phyloP scores from a whole-genome alignment of 2,329 filamentous ascomycete genomes.

The Hirsutella rhossiliensis region DNA sequence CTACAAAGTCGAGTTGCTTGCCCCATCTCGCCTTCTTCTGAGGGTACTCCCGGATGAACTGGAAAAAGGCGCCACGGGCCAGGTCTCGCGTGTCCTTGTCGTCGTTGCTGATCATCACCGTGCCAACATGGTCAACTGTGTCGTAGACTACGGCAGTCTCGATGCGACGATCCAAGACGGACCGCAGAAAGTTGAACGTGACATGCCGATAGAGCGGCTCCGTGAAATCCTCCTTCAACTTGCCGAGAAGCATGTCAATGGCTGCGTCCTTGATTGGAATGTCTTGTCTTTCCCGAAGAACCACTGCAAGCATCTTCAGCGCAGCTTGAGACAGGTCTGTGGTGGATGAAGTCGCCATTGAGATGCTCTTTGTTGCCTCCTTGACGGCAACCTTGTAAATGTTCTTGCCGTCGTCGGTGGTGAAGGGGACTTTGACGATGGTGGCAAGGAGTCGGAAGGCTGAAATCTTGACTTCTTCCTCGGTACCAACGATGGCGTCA shows the following conservation, averaged over 20 bases:
- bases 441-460: conserved; percentile 75
- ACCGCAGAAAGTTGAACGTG: conserved; percentile 87
- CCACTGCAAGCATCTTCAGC: conserved; percentile 74
- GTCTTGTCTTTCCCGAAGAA: conserved; percentile 69
- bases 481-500: conserved; percentile 69
- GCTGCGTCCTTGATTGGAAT: conserved; percentile 69
- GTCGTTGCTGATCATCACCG: conserved; percentile 93
- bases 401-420: conserved; percentile 52
- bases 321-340: conserved; percentile 79
- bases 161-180: conserved; percentile 73
- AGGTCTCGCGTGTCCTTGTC: conserved; percentile 79
- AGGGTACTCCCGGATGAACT: conserved; percentile 89
- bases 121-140: conserved; percentile 75
- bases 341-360: conserved; percentile 63
- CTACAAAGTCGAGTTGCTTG: conserved; percentile 79
- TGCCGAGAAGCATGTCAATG: conserved; percentile 69
- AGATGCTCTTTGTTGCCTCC: conserved; percentile 74
- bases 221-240: conserved; percentile 78
- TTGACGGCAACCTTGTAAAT: conserved; percentile 67
- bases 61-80: conserved; percentile 80
- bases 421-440: conserved; percentile 73
- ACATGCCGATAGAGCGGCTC: conserved; percentile 87
- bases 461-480: conserved; percentile 88
- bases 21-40: conserved; percentile 81
- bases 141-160: conserved; percentile 86